phyloP scores from a whole-genome alignment of 2,329 filamentous ascomycete genomes.

The Talaromyces sp. region DNA sequence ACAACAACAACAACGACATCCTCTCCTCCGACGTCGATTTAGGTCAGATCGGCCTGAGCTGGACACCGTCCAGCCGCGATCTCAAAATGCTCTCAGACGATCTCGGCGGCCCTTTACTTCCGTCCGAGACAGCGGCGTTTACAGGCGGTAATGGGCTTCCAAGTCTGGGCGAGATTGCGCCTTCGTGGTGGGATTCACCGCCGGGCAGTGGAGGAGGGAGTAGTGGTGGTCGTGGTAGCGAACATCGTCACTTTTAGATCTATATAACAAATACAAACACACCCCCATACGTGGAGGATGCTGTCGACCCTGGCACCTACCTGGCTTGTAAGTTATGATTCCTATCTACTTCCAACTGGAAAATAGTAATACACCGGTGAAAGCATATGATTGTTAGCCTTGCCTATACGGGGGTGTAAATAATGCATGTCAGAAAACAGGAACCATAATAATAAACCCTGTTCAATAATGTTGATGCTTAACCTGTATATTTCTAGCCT shows the following conservation, averaged over 20 bases:
- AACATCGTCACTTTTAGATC: background rate
- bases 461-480: no score
- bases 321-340: no score
- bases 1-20: background rate
- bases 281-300: no score
- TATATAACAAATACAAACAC: no score
- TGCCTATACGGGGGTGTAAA: no score
- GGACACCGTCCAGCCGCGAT: constrained; percentile 9
- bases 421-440: no score
- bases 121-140: constrained; percentile 4
- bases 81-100: constrained; percentile 11
- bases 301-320: no score
- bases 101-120: constrained; percentile 4
- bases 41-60: constrained; percentile 6
- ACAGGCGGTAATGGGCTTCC: background rate
- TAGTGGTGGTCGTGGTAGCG: background rate
- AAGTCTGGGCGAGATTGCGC: constrained; percentile 4
- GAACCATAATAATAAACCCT: no score
- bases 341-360: no score
- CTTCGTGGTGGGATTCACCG: constrained; percentile 10
- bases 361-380: no score
- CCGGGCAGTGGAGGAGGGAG: background rate
- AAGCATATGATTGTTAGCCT: no score
- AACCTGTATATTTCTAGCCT: no score
- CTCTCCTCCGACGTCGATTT: constrained; percentile 5